Evolutionary conservation across 169 alveolate genomes (phyloP).

Genomic region (Plasmodium relictum): DNA sequence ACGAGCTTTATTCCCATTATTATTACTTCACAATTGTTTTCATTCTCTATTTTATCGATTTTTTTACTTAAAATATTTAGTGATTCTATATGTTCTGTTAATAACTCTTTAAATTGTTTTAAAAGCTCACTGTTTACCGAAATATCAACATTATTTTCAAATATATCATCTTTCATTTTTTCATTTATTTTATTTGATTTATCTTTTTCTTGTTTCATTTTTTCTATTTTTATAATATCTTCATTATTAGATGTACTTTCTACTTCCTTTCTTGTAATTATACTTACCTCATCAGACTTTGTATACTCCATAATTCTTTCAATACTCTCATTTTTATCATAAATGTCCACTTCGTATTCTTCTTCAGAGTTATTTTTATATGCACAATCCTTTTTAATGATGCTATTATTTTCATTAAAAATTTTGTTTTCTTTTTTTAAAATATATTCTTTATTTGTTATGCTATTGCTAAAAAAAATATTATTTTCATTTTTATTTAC

Average conservation of each 20-base stretch:
- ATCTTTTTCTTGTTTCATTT: too few relatives aligned
- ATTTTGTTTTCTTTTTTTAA: too few relatives aligned
- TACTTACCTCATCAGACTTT: too few relatives aligned
- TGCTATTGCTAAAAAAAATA: too few relatives aligned
- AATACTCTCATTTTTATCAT: too few relatives aligned
- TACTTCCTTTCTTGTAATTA: too few relatives aligned
- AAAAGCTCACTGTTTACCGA: not conserved
- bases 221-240: too few relatives aligned
- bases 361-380: not conserved
- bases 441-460: too few relatives aligned
- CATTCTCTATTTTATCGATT: conserved; percentile 9
- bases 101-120: conserved; percentile 5
- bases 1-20: conserved; percentile 45
- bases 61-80: conserved; percentile 26
- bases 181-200: not conserved
- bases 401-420: not conserved
- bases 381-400: not conserved
- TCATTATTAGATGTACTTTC: too few relatives aligned
- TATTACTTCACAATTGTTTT: conserved; percentile 26
- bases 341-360: not conserved
- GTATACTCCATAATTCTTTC: too few relatives aligned
- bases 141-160: not conserved
- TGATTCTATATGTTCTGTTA: conserved; percentile 21
- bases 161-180: not conserved
- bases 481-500: too few relatives aligned